phyloP scores from a whole-genome alignment of 257 asterid genomes.

The Ligustrum vulgare region DNA sequence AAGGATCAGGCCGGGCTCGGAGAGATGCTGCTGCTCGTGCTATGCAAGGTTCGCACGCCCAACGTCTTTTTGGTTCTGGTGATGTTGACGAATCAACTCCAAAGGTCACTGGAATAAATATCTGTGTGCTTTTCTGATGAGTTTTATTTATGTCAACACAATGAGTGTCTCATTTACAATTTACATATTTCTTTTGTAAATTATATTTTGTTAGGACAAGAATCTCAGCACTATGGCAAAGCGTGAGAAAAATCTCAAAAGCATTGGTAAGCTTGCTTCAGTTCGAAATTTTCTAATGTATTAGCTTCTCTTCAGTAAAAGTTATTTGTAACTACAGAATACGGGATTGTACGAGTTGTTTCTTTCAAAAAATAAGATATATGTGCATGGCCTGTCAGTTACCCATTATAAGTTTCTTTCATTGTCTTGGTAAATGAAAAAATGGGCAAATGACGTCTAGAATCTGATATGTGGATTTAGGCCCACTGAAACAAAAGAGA shows the following conservation, averaged over 20 bases:
- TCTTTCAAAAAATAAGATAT: not conserved
- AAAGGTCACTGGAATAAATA: conserved; percentile 20
- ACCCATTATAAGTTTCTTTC: too few relatives aligned
- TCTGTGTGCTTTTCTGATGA: not conserved
- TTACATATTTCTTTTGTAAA: not conserved
- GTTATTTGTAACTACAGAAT: not conserved
- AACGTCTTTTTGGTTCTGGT: conserved; percentile 37
- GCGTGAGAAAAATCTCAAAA: conserved; percentile 53
- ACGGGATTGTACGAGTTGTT: not conserved
- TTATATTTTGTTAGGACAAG: conserved; percentile 35
- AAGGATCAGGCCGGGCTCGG: conserved; percentile 41
- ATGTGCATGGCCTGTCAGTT: too few relatives aligned
- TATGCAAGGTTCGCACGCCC: conserved; percentile 59
- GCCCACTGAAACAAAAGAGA: conserved; percentile 53
- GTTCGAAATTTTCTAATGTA: not conserved
- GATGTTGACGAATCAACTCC: conserved; percentile 38
- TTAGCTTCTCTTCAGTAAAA: not conserved
- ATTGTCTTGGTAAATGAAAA: too few relatives aligned
- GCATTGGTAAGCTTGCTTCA: conserved; percentile 39
- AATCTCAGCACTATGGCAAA: conserved; percentile 34
- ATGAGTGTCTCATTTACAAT: not conserved
- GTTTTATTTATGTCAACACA: not conserved
- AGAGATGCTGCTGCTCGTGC: conserved; percentile 60
- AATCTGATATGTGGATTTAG: conserved; percentile 3
- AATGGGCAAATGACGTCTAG: too few relatives aligned